Conservation (phyloP, 345 rosid genomes). For the rapeseed (Brassica napus) region Da-Ae NC_063448.1:1517501-1518000, state of each 20-base stretch:
- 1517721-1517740: constrained; percentile 88
- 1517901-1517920: constrained; percentile 92
- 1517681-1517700: constrained; percentile 28
- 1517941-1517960: not conserved
- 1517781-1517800: constrained; percentile 92
- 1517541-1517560: constrained; percentile 99
- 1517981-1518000: constrained; percentile 10
- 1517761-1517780: constrained; percentile 92
- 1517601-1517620: constrained; percentile 94
- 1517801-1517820: constrained; percentile 56
- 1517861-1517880: constrained; percentile 57
- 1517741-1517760: constrained; percentile 83
- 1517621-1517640: constrained; percentile 86
- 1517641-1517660: constrained; percentile 23
- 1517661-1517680: constrained; percentile 6
- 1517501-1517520: not conserved
- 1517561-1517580: constrained; percentile 89
- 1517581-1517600: constrained; percentile 88
- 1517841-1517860: constrained; percentile 13
- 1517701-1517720: constrained; percentile 97
- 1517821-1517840: constrained; percentile 21
- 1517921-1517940: constrained; percentile 61
- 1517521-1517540: constrained; percentile 64
- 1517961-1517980: not conserved
- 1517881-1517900: constrained; percentile 99